phyloP scores from a whole-genome alignment of 2,329 filamentous ascomycete genomes.

The Xylaria sp. region DNA sequence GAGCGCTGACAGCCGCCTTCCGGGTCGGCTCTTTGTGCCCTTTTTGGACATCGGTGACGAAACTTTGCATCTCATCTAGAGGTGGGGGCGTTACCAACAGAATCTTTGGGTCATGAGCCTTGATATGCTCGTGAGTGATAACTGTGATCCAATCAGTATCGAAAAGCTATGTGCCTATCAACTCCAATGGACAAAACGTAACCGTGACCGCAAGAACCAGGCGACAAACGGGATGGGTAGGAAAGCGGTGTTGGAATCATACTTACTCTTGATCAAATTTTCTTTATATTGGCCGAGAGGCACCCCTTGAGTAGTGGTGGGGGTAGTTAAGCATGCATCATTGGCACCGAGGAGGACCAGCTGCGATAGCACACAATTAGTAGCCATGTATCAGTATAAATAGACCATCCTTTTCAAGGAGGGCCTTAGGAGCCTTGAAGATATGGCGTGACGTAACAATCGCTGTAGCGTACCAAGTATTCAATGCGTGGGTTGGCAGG shows the following conservation, averaged over 20 bases:
- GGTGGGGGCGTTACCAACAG: conserved; percentile 86
- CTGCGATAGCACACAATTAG: conserved; percentile 54
- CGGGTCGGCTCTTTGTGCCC: conserved; percentile 59
- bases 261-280: conserved; percentile 67
- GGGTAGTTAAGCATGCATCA: conserved; percentile 77
- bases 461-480: conserved; percentile 68
- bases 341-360: conserved; percentile 89
- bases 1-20: conserved; percentile 60
- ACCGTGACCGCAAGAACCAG: background rate
- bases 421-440: conserved; percentile 24
- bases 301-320: conserved; percentile 77
- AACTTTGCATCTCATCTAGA: conserved; percentile 77
- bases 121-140: conserved; percentile 75
- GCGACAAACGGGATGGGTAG: background rate
- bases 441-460: background rate
- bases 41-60: conserved; percentile 58
- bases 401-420: conserved; percentile 23
- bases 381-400: background rate
- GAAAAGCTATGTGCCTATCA: conserved; percentile 24
- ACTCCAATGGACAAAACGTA: background rate
- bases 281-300: conserved; percentile 78
- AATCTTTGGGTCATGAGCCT: conserved; percentile 76
- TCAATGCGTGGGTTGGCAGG: conserved; percentile 68
- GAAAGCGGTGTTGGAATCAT: background rate
- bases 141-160: conserved; percentile 74